Base-by-base conservation (phyloP, 257 asterid genomes). In the Lithospermum erythrorhizon region DNA sequence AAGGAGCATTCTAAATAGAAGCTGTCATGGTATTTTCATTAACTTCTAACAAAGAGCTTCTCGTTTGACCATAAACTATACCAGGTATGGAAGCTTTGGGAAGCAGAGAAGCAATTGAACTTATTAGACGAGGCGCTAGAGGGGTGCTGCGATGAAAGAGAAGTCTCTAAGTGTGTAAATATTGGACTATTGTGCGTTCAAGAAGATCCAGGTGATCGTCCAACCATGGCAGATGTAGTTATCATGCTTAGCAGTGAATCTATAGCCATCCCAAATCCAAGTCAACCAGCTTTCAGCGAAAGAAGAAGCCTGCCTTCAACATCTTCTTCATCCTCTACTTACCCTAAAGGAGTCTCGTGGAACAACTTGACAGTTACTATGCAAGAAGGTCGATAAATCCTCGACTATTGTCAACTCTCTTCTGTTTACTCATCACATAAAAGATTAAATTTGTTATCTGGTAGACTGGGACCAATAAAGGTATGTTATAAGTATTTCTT, bases 21-120 rank as follows among this genome's bases (percentile, higher is more conserved):
- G 2, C 1, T 21, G 21, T 54, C 19, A 2, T 5, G 4, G 18
- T 21, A 7, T 29, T 21, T 55, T 2, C 25, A 7, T 16, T 53
- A 53, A 53, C 22, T 21, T 17, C 8, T 53, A 53, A 53, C 22
- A 17, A 21, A 53, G 14, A 6, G 45, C 45, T 35, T 35, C 13
- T 35, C 45, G 1, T 10, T 3, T 35, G 45, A 35, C 45, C 14
- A 30, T 30, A 53, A 56, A 5, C 9, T 4, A 29, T 62, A 70
- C 54, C 76, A 88, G 96, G 89, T 78, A 22, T 83, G 93, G 93
- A 72, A 75, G 56, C 21, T 85, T 25, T 75, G 95, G 93, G 73
- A 62, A 27, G 86, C 79, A 69, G 69, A 57, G 20, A 76, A 70
- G 9, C 76, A 72, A 2, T 53, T 66, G 57, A 73, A 54, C 48